phyloP scores from a whole-genome alignment of 1,139 yeast genomes.

The Hemisphaericaspora lyxosophila region DNA sequence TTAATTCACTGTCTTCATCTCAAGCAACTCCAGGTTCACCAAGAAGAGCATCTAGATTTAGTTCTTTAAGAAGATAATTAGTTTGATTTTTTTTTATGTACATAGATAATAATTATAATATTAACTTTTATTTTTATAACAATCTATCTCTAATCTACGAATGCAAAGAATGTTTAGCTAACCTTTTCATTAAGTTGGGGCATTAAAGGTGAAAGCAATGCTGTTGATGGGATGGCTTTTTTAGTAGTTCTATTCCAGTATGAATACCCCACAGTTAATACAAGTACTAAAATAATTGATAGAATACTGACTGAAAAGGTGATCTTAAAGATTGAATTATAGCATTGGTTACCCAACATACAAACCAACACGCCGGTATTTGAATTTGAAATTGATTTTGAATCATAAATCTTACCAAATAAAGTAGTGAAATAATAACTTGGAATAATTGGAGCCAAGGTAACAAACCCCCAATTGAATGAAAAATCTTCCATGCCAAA shows the following conservation, averaged over 20 bases:
- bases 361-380: slow-evolving; percentile 27
- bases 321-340: slow-evolving; percentile 38
- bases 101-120: neutral
- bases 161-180: slow-evolving; percentile 1
- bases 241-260: neutral
- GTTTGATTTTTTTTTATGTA: neutral
- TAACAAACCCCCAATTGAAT: slow-evolving; percentile 58
- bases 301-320: slow-evolving; percentile 32
- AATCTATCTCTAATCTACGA: too few species aligned
- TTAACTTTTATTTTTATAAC: neutral
- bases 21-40: slow-evolving; percentile 1
- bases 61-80: slow-evolving; percentile 9
- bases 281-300: slow-evolving; percentile 22
- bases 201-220: slow-evolving; percentile 7
- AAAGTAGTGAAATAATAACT: slow-evolving; percentile 49
- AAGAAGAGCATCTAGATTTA: slow-evolving; percentile 11
- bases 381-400: slow-evolving; percentile 26
- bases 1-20: slow-evolving; percentile 7
- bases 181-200: slow-evolving; percentile 7
- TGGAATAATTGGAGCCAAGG: slow-evolving; percentile 54
- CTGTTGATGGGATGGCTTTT: slow-evolving; percentile 4
- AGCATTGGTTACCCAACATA: slow-evolving; percentile 42
- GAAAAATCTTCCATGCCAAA: slow-evolving; percentile 58
- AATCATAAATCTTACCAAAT: slow-evolving; percentile 55
- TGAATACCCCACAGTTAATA: slow-evolving; percentile 25